Base-by-base conservation (phyloP, 2,329 filamentous ascomycete genomes). In the Emmonsia crescens region DNA sequence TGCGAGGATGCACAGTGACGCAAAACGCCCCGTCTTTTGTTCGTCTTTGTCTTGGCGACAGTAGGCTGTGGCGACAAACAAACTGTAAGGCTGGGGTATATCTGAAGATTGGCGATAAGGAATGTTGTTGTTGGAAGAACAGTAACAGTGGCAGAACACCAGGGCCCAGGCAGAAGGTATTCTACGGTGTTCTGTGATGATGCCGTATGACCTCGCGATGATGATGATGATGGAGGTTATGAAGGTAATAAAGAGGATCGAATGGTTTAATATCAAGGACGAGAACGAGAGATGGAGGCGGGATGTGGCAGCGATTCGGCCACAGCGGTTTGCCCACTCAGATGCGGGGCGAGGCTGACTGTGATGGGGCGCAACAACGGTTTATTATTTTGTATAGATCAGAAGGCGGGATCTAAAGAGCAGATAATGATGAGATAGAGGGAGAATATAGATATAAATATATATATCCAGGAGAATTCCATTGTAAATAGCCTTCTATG, bases 11-110 rank as follows among this genome's bases (percentile, higher is more conserved):
- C 16, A 42, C n/a, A 21, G 54, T 57, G 54, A 42, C 36, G 54
- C 54, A 57, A 57, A 21, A 36, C 54, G 54, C 54, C 54, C 54
- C 24, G n/a, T 29, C 31, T 57, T 56, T 27, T 57, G 36, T 27
- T 27, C 33, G n/a, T 6, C 36, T 8, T 24, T 21, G 0, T 6
- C 54, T 57, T 27, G 36, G 36, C 54, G 21, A 57, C 9, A 12
- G 10, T 16, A 21, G 54, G 54, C 54, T 40, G 54, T 57, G 54
- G 27, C 33, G 27, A 29, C 36, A 29, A 27, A 27, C 6, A 19
- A 19, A 12, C 21, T 12, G 54, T n/a, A 29, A 42, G 54, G 54
- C 54, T 57, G 36, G n/a, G 19, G 12, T 5, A 40, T 40, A 9
- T 24, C n/a, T 8, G 29, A 24, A 19, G 14, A 44, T 44, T n/a